These are phyloP conservation scores for Sporothrix brunneoviolacea DNA, from an alignment of 2,329 filamentous ascomycete species.

Conservation along the genomic window DNA sequence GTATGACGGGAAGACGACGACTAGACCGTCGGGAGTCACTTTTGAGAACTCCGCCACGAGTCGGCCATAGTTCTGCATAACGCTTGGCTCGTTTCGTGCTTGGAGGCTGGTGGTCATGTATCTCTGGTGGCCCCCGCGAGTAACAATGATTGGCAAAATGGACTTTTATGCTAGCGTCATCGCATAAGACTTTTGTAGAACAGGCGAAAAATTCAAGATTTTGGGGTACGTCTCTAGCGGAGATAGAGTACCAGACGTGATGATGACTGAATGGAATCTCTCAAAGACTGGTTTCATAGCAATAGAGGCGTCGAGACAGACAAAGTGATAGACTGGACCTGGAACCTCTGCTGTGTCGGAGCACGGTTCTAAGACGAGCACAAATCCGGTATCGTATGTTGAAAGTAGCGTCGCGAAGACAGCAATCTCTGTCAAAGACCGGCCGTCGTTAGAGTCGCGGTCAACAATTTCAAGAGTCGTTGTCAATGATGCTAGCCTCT, in stretches of 20 bases:
- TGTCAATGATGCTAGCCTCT: constrained; percentile 87
- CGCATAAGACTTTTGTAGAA: constrained; percentile 92
- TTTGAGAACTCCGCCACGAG: constrained; percentile 92
- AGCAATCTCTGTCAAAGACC: constrained; percentile 92
- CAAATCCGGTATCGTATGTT: constrained; percentile 93
- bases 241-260: constrained; percentile 95
- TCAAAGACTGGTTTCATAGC: constrained; percentile 98
- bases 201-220: constrained; percentile 89
- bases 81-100: constrained; percentile 88
- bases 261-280: constrained; percentile 94
- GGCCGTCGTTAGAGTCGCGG: constrained; percentile 97
- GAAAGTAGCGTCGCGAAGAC: constrained; percentile 94
- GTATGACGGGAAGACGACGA: constrained; percentile 99
- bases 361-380: constrained; percentile 90
- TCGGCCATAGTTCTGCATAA: constrained; percentile 92
- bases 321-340: constrained; percentile 95
- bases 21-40: constrained; percentile 91
- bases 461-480: constrained; percentile 92
- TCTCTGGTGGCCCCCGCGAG: constrained; percentile 87
- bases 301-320: constrained; percentile 93
- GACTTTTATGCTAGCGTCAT: constrained; percentile 93
- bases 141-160: constrained; percentile 98
- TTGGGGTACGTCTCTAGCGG: constrained; percentile 98
- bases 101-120: constrained; percentile 91
- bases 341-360: constrained; percentile 92